Base-by-base conservation (phyloP, 1,284 basidiomycete genomes). In the Ganoderma resinaceum region DNA sequence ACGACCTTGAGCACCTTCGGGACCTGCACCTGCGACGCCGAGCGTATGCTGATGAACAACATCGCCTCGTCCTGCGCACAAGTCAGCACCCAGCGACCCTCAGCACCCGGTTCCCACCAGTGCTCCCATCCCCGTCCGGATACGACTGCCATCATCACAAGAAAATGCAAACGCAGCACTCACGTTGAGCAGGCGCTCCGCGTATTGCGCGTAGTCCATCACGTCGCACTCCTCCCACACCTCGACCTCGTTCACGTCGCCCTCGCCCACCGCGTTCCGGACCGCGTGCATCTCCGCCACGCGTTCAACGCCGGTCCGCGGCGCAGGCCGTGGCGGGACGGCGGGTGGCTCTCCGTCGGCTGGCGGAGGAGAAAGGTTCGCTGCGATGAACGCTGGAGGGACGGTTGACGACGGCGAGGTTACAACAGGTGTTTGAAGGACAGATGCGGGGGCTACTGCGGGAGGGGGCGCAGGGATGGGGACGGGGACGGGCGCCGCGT, bases 1-100 rank as follows among this genome's bases (percentile, higher is more conserved):
- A 94, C 93, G 0, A 95, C 87, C 62, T 89, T 89, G 35, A 95
- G 83, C 0, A 94, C 92, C 75, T 93, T 94, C 1, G 91, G 86
- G 3, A 95, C 93, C 38, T 91, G 84, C 7, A 84, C 82, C 1
- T 88, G 79, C n/a, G 87, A 85, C 38, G 87, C 85, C 2, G 93
- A 91, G 26, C 87, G 85, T 20, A 95, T 80, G 2, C 89, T 89
- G 67, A 95, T 86, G 74, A 94, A 94, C 14, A 95, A 78, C 88
- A 95, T 91, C 3, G 90, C 88, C 66, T 92, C 89, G 69, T 94
- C 92, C 91, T 93, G 69, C 12, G 40, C 35, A 7, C 20, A 37
- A 55, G 16, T 35, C 9, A 12, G 14, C 38, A 6, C 12, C 14
- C 58, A 26, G 35, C 23, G 23, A 14, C 11, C 23, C 3, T 59